Base-by-base conservation (phyloP, 805 yeast species). In the Debaryomyces maramus region DNA sequence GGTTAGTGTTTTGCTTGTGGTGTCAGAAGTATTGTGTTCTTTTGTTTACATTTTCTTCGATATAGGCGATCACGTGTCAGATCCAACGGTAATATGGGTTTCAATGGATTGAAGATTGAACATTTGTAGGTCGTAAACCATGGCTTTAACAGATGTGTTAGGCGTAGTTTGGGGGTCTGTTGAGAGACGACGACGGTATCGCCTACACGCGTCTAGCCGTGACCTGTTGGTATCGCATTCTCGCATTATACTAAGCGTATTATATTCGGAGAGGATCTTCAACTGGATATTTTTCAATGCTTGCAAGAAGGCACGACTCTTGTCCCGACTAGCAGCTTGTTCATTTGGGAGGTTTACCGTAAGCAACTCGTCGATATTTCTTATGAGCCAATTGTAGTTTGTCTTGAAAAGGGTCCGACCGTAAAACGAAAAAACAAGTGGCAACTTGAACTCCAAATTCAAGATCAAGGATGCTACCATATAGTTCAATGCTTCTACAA, bases 371-470 rank as follows among this genome's bases (percentile, higher is more conserved):
- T 43, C 38, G 16, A 43, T 24, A 11, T 18, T 34, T 32, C 41
- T 40, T 34, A 43, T 38, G 23, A 48, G 30, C 41, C 41, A 38
- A 27, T 39, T 39, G 41, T 51, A 56, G 38, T 58, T 60, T n/a
- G 46, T 27, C 32, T 44, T 43, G 16, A 63, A 45, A 19, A 56
- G 44, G 15, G 43, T 51, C 22, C 67, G 45, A 1, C 67, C 67
- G 36, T 54, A 50, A 11, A 50, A 48, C 15, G 69, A 63, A 30
- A 65, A 64, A 3, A 60, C 51, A 21, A 64, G 52, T 1, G 72
- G 70, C 34, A 40, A 60, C 21, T 39, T 35, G 29, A 34, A 37
- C 41, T 65, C 72, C 5, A 61, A 41, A n/a, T 58, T 47, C n/a
- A 64, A 16, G 6, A 62, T 15, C 21, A 57, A 38, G 5, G 63